Evolutionary conservation across 1,139 yeast species (phyloP).

Genomic region (Blastobotrys aristatus): DNA sequence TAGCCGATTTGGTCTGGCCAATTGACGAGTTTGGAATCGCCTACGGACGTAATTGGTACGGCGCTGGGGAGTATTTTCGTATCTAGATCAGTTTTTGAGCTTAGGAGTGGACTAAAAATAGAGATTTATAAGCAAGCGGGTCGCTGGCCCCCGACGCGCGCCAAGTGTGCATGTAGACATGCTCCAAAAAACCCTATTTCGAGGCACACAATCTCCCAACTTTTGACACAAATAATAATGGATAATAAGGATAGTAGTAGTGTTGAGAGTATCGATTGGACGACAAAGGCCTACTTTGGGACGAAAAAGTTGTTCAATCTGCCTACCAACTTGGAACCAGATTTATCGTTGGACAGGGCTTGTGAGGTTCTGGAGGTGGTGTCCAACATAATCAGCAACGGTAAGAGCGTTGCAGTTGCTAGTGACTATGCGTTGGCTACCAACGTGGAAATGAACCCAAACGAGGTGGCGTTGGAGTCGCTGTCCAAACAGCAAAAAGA

Average conservation of each 20-base stretch:
- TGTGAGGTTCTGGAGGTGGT: background rate
- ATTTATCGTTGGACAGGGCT: background rate
- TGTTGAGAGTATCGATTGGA: too few relatives aligned
- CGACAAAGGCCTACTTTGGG: too few relatives aligned
- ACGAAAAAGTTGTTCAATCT: background rate
- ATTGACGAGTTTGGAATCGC: background rate
- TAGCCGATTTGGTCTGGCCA: background rate
- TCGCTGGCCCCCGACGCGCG: too few relatives aligned
- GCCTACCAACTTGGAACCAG: background rate
- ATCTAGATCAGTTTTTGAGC: too few relatives aligned
- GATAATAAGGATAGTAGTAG: too few relatives aligned
- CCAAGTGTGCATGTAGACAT: too few relatives aligned
- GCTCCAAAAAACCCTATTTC: too few relatives aligned
- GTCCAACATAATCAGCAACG: background rate
- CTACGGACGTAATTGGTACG: constrained; percentile 7
- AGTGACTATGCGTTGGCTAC: background rate
- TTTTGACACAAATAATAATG: too few relatives aligned
- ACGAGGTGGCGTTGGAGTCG: background rate
- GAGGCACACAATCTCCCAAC: too few relatives aligned
- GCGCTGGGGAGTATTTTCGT: constrained; percentile 3
- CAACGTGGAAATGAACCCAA: background rate
- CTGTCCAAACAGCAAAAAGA: background rate
- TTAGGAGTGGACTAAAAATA: too few relatives aligned
- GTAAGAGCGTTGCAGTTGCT: constrained; percentile 4
- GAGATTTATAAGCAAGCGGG: too few relatives aligned